Percentiles rank a stretch among this genome's conserved stretches.
Conservation (phyloP, 129 eudicot species). For the Tagetes erecta region DNA sequence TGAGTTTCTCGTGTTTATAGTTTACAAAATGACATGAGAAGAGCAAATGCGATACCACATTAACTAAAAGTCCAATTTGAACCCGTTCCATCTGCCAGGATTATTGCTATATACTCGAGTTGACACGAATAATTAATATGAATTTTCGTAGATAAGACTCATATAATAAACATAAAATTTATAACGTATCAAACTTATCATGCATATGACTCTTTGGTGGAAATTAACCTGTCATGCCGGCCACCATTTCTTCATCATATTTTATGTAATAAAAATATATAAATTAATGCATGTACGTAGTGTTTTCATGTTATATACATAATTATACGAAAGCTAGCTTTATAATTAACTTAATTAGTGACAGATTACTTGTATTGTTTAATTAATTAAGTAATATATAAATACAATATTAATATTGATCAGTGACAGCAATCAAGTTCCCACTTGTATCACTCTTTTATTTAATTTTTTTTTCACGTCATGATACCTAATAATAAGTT, state of each 20-base stretch:
- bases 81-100: too few species aligned
- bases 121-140: too few species aligned
- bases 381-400: neutral
- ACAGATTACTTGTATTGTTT: slow-evolving; percentile 13
- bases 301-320: neutral
- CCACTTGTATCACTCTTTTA: neutral
- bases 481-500: slow-evolving; percentile 12
- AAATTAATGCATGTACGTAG: too few species aligned
- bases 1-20: too few species aligned
- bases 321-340: neutral
- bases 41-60: too few species aligned
- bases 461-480: neutral
- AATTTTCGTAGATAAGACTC: too few species aligned
- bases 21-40: too few species aligned
- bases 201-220: neutral
- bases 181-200: neutral
- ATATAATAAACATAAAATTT: neutral
- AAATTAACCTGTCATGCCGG: slow-evolving; percentile 6
- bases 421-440: slow-evolving; percentile 17
- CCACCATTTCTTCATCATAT: slow-evolving; percentile 16
- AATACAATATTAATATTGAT: neutral
- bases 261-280: neutral
- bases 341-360: neutral
- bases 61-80: too few species aligned
- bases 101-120: too few species aligned